phyloP scores from a whole-genome alignment of 306 rosid genomes.

The Gastrolobium bilobum region DNA sequence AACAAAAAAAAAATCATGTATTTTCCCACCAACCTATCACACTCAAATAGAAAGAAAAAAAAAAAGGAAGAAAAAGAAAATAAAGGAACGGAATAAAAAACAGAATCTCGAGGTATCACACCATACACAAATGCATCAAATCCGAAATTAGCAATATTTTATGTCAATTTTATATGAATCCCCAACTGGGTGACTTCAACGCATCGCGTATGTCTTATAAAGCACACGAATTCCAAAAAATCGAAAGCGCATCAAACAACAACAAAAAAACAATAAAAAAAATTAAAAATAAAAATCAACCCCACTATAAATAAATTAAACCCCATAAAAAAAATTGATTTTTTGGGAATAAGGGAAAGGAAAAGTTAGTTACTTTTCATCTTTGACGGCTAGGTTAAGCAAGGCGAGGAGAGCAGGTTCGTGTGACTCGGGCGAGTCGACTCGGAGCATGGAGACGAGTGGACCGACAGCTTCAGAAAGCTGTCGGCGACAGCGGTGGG shows the following conservation, averaged over 20 bases:
- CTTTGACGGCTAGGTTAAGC: constrained; percentile 97
- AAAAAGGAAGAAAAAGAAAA: not conserved
- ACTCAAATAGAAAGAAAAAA: not conserved
- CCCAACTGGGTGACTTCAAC: constrained; percentile 48
- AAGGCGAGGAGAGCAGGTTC: constrained; percentile 90
- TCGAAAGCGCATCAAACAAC: constrained; percentile 40
- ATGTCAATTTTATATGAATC: constrained; percentile 33
- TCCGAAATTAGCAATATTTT: constrained; percentile 47
- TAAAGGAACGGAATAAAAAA: constrained; percentile 33
- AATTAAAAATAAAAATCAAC: not conserved
- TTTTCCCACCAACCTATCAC: constrained; percentile 42
- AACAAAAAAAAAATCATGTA: not conserved
- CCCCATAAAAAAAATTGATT: not conserved
- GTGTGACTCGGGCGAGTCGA: constrained; percentile 68
- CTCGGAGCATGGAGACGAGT: constrained; percentile 75
- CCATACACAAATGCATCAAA: not conserved
- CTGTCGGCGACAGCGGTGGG: constrained; percentile 89
- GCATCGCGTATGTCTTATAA: constrained; percentile 39
- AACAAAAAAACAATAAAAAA: not conserved
- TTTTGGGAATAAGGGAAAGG: not conserved
- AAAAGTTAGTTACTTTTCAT: constrained; percentile 68
- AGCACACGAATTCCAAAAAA: constrained; percentile 42
- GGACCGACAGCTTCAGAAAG: constrained; percentile 71
- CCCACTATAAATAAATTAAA: constrained; percentile 6
- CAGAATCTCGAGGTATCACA: constrained; percentile 38